Evolutionary conservation across 768 basidiomycete genomes (phyloP).

Genomic region (Pleurotus salmoneostramineus): DNA sequence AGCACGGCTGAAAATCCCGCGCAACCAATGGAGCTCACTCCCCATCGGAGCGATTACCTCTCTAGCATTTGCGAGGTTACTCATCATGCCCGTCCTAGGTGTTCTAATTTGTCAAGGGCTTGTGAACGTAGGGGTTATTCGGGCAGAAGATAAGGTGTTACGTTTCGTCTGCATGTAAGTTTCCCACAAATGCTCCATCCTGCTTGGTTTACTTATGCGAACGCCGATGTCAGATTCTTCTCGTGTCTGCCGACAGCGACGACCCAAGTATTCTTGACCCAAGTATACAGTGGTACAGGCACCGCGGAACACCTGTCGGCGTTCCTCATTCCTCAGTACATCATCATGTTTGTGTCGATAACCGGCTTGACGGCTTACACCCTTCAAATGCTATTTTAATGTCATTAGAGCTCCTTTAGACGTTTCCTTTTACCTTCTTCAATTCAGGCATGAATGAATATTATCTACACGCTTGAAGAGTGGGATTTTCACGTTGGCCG

Average conservation of each 20-base stretch:
- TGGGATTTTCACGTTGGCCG: too few species aligned
- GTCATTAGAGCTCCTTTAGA: background rate
- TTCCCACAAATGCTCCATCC: background rate
- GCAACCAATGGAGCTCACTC: constrained; percentile 30
- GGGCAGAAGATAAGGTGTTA: constrained; percentile 37
- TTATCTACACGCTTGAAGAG: too few species aligned
- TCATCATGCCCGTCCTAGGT: constrained; percentile 45
- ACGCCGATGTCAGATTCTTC: constrained; percentile 37
- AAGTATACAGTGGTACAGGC: constrained; percentile 65
- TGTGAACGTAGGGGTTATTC: constrained; percentile 29
- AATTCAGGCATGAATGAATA: too few species aligned
- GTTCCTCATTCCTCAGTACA: constrained; percentile 62
- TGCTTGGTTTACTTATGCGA: background rate
- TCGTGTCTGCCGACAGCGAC: constrained; percentile 62
- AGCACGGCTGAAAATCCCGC: constrained; percentile 39
- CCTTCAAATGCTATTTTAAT: constrained; percentile 37
- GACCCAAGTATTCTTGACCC: constrained; percentile 61
- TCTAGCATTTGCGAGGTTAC: constrained; percentile 38
- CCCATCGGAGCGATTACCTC: constrained; percentile 34
- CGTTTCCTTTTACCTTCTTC: background rate
- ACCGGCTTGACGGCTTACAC: constrained; percentile 45
- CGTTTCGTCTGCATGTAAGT: constrained; percentile 56
- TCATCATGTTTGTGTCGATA: constrained; percentile 49
- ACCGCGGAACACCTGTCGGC: constrained; percentile 56
- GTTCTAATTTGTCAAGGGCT: constrained; percentile 41